Percentiles rank a stretch among this genome's conserved stretches.
Evolutionary conservation across 345 rosid species (phyloP).

Genomic region (Brassica juncea): DNA sequence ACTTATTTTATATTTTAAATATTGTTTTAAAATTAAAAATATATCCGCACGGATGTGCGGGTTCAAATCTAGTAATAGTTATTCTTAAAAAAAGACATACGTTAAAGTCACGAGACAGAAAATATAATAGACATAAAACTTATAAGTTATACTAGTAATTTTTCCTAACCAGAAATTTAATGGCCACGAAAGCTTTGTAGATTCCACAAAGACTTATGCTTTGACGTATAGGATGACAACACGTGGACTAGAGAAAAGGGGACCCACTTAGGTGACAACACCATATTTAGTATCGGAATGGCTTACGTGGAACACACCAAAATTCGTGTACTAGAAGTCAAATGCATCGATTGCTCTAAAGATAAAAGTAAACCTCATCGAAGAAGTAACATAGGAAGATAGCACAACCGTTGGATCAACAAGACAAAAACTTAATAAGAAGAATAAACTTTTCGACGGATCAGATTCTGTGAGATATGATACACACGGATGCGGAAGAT

Average conservation of each 20-base stretch:
- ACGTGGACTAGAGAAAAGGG: conserved; percentile 4
- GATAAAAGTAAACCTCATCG: conserved; percentile 35
- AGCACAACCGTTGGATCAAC: conserved; percentile 25
- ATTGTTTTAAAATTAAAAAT: too few species aligned
- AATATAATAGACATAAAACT: too few species aligned
- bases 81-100: too few species aligned
- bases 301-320: conserved; percentile 42
- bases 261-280: conserved; percentile 31
- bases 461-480: neutral
- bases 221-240: neutral
- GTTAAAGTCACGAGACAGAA: too few species aligned
- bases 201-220: neutral
- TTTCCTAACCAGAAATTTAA: neutral
- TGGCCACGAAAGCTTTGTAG: neutral
- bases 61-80: too few species aligned
- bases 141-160: neutral
- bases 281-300: conserved; percentile 29
- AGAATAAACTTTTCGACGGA: neutral
- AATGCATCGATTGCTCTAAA: conserved; percentile 27
- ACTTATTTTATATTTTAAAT: too few species aligned
- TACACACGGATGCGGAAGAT: neutral
- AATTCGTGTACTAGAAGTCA: conserved; percentile 35
- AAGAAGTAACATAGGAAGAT: conserved; percentile 30
- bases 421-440: neutral
- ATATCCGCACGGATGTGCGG: too few species aligned